Percentiles rank a stretch among this genome's conserved stretches.
phyloP scores from a whole-genome alignment of 192 early-diverging fungal species.

The Rhizoclosmatium globosum region DNA sequence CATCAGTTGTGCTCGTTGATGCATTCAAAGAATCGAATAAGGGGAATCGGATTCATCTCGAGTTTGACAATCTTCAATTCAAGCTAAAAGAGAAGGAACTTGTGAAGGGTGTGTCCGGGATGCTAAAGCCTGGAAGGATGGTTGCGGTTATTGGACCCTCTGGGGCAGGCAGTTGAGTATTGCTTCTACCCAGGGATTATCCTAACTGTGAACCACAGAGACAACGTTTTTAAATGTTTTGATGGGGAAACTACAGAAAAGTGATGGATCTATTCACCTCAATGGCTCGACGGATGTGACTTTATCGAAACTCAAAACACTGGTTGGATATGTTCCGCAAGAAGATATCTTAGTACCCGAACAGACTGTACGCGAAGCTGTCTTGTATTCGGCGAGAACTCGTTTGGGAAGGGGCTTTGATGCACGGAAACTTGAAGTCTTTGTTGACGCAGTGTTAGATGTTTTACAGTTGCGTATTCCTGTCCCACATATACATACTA shows the following conservation, averaged over 20 bases:
- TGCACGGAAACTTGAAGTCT: slow-evolving; percentile 15
- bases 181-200: background rate
- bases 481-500: too few species aligned
- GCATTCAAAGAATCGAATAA: slow-evolving; percentile 10
- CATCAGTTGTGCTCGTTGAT: background rate
- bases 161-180: slow-evolving; percentile 72
- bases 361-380: slow-evolving; percentile 60
- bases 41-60: slow-evolving; percentile 33
- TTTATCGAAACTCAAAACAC: slow-evolving; percentile 41
- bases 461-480: slow-evolving; percentile 6
- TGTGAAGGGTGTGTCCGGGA: slow-evolving; percentile 73
- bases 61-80: slow-evolving; percentile 43
- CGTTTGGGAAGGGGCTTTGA: slow-evolving; percentile 59
- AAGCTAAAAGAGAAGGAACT: slow-evolving; percentile 57
- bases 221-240: slow-evolving; percentile 53
- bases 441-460: slow-evolving; percentile 27
- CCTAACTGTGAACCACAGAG: slow-evolving; percentile 22
- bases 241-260: slow-evolving; percentile 42
- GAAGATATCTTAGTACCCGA: slow-evolving; percentile 49
- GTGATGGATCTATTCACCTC: slow-evolving; percentile 39
- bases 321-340: slow-evolving; percentile 53
- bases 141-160: slow-evolving; percentile 91
- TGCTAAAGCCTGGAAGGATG: slow-evolving; percentile 72
- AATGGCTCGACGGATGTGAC: slow-evolving; percentile 34
- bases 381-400: slow-evolving; percentile 73